These are phyloP conservation scores for Haplosporangium gracile DNA, from an alignment of 192 early-diverging fungal species.

Conservation along the genomic window DNA sequence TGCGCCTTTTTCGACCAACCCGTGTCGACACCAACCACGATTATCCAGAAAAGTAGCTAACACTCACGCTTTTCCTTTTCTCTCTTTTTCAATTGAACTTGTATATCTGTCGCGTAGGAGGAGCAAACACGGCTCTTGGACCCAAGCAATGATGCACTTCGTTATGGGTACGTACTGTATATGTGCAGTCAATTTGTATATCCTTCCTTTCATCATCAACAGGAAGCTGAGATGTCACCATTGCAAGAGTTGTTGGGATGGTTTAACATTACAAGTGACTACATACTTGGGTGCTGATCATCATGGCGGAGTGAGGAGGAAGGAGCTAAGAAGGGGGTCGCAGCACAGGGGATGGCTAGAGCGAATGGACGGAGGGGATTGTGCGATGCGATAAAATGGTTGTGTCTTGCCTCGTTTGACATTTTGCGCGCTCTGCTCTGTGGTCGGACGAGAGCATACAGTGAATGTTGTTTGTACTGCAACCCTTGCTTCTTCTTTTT, in stretches of 20 bases:
- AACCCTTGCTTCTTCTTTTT: background rate
- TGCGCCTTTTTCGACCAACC: background rate
- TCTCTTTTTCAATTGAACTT: background rate
- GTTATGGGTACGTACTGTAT: constrained; percentile 34
- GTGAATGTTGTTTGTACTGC: background rate
- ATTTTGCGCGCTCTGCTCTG: background rate
- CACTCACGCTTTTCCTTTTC: background rate
- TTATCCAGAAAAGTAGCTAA: background rate
- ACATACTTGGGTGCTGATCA: background rate
- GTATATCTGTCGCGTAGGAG: constrained; percentile 9
- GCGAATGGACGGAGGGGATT: background rate
- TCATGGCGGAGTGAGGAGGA: background rate
- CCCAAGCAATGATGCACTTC: constrained; percentile 2
- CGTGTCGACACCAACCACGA: background rate
- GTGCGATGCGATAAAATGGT: background rate
- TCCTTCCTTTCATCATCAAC: background rate
- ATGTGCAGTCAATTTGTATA: background rate
- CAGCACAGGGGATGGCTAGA: background rate
- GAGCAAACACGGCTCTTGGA: constrained; percentile 32
- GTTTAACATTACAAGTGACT: background rate
- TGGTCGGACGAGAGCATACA: background rate
- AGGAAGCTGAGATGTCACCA: background rate
- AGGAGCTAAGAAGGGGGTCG: background rate
- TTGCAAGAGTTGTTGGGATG: background rate
- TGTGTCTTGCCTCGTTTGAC: background rate